Conservation (phyloP, 1,284 basidiomycete species). For the Coniferiporia weirii region DNA sequence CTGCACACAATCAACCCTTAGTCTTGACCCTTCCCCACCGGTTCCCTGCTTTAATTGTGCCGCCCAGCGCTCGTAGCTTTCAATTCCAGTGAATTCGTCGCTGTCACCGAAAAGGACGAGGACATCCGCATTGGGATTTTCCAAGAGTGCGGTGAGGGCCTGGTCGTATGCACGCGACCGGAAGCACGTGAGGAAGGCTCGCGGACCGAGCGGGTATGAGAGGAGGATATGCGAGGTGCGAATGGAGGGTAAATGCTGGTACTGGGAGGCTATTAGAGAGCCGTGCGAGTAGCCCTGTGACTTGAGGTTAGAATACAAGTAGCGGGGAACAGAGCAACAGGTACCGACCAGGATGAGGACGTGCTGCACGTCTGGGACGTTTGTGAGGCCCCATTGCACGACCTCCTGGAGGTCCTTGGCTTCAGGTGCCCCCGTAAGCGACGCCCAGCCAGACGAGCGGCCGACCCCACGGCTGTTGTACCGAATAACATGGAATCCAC, state of each 20-base stretch:
- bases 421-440: slow-evolving; percentile 65
- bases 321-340: background rate
- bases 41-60: background rate
- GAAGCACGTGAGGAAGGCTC: slow-evolving; percentile 67
- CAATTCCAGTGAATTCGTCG: slow-evolving; percentile 65
- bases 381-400: slow-evolving; percentile 48
- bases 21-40: background rate
- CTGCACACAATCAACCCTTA: slow-evolving; percentile 1
- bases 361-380: slow-evolving; percentile 38
- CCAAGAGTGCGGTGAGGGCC: slow-evolving; percentile 45
- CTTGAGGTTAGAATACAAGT: slow-evolving; percentile 4
- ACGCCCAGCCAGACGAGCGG: slow-evolving; percentile 60
- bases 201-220: slow-evolving; percentile 71
- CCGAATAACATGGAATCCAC: slow-evolving; percentile 53
- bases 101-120: slow-evolving; percentile 61
- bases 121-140: slow-evolving; percentile 41
- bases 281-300: slow-evolving; percentile 77
- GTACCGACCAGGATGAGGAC: slow-evolving; percentile 50
- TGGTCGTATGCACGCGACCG: slow-evolving; percentile 45
- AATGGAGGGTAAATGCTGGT: slow-evolving; percentile 44
- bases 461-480: slow-evolving; percentile 79
- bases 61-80: slow-evolving; percentile 53
- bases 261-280: slow-evolving; percentile 61
- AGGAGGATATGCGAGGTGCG: slow-evolving; percentile 62
- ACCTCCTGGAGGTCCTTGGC: slow-evolving; percentile 60